Evolutionary conservation across 805 yeast species (phyloP), one percentile per base, ranked within the genome.

Genomic region (Dipodascus albidus): DNA sequence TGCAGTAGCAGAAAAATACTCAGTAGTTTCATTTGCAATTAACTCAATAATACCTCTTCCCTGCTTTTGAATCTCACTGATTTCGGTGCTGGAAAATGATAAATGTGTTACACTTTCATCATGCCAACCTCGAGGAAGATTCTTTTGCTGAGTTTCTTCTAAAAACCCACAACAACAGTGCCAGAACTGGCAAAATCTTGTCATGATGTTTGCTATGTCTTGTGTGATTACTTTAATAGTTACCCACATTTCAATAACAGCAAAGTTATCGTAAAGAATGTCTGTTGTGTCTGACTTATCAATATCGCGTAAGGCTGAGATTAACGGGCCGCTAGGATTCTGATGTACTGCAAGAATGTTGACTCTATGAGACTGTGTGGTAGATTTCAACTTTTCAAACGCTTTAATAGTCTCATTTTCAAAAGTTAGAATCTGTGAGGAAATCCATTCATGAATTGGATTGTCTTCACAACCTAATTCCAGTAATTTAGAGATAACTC

Each of bases 391-490:
- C 51, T 73, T 74, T 19, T 66, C 67, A 23, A 76, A 75, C 2
- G 70, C 70, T 20, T 74, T 72, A 21, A 68, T 67, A 27, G 80
- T 66, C 51, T 69, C 67, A 1, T 61, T 57, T 4, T 67, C 64
- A 55, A 80, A 71, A 19, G 63, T 64, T 22, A 70, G 68, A 49
- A 74, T 72, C 60, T 77, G 83, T 19, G 76, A 67, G 47, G 74
- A 69, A 24, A 85, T 74, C 81, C 88, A 85, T 52, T 76, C 79
- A 21, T 74, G 63, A 3, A 84, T 77, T 3, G 91, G 91, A 62
- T 80, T 83, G 53, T 79, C 82, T 49, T 71, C 75, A 1, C 77
- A 74, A n/a, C 82, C 84, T 33, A 85, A 68, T 56, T 83, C 87
- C 48, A 82, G 65, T 33, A 85, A 68, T 58, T 76, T 78, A n/a